phyloP scores from a whole-genome alignment of 179 eudicot genomes.

The Corrigiola litoralis region DNA sequence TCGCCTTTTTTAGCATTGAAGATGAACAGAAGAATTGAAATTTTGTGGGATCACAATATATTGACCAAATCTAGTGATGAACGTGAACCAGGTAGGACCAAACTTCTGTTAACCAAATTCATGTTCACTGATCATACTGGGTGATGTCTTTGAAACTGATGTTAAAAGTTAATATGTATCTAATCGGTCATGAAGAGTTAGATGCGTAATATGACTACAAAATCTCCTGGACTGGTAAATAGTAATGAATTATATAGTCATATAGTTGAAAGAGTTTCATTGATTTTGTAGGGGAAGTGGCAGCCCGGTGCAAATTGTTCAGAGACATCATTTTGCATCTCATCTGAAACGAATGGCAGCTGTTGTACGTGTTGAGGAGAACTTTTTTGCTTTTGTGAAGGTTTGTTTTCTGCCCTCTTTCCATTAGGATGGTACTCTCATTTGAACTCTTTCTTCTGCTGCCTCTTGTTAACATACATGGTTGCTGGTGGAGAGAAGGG shows the following conservation, averaged over 20 bases:
- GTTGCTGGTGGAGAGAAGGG: too few relatives aligned
- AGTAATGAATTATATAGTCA: background rate
- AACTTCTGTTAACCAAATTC: too few relatives aligned
- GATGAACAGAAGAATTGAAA: too few relatives aligned
- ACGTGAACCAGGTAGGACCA: too few relatives aligned
- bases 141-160: too few relatives aligned
- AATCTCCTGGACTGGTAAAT: background rate
- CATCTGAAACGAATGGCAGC: constrained; percentile 95
- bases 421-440: background rate
- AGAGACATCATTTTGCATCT: constrained; percentile 96
- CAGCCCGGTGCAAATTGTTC: constrained; percentile 84
- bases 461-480: too few relatives aligned
- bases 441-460: background rate
- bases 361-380: constrained; percentile 88
- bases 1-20: too few relatives aligned
- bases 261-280: background rate
- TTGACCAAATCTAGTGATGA: too few relatives aligned
- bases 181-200: too few relatives aligned
- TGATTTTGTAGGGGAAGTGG: constrained; percentile 60
- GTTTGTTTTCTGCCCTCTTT: constrained; percentile 28
- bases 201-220: background rate
- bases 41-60: too few relatives aligned
- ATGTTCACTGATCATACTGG: too few relatives aligned
- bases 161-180: too few relatives aligned
- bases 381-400: constrained; percentile 83